Conservation (phyloP, 148 eudicot genomes). For the Silene conica region DNA sequence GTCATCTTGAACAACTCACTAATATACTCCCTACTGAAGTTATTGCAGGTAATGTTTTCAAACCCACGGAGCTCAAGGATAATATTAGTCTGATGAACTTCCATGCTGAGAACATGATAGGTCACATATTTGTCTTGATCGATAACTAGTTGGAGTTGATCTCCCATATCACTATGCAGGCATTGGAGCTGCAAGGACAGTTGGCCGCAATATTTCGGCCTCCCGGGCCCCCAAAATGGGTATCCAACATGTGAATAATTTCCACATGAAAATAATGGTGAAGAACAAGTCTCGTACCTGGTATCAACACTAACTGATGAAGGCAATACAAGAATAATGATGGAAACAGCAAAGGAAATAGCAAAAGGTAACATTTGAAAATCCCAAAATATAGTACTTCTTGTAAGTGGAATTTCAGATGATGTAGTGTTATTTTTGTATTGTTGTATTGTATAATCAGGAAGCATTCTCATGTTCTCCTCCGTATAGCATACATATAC, state of each 20-base stretch:
- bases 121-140: background rate
- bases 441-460: too few species aligned
- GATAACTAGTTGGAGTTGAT: background rate
- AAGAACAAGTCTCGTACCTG: background rate
- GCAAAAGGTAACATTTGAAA: background rate
- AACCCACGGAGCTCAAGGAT: background rate
- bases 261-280: slow-evolving; percentile 5
- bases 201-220: slow-evolving; percentile 17
- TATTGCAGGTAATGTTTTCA: background rate
- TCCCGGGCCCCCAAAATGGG: slow-evolving; percentile 22
- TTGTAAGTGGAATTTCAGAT: too few species aligned
- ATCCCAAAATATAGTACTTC: too few species aligned
- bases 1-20: background rate
- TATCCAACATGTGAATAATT: slow-evolving; percentile 8
- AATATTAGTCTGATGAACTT: too few species aligned
- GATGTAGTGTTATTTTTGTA: too few species aligned
- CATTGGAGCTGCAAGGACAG: slow-evolving; percentile 4
- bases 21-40: background rate
- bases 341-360: background rate
- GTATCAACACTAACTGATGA: background rate
- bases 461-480: too few species aligned
- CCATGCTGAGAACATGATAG: background rate
- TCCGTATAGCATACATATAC: too few species aligned
- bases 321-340: background rate
- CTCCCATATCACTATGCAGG: background rate